A percentile compares a stretch with the other conserved stretches of the same genome.
These are phyloP conservation scores for Kwoniella shivajii DNA, from an alignment of 1,284 basidiomycete genomes.

Conservation along the genomic window DNA sequence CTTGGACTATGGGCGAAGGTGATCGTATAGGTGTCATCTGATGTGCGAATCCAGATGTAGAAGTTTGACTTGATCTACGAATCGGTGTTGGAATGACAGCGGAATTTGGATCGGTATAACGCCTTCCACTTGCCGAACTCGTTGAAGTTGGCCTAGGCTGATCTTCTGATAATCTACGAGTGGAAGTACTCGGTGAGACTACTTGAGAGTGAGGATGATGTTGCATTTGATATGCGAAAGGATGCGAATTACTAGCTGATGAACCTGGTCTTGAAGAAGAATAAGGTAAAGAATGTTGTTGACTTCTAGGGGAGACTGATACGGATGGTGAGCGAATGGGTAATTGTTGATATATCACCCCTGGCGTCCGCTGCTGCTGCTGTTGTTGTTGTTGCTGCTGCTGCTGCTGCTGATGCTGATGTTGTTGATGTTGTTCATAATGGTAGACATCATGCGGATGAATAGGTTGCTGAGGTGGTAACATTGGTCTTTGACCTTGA, in stretches of 20 bases:
- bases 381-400: no score
- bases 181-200: conserved; percentile 25
- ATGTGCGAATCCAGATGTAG: conserved; percentile 3
- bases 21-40: conserved; percentile 22
- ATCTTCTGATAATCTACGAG: conserved; percentile 23
- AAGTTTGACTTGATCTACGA: conserved; percentile 11
- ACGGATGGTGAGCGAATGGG: conserved; percentile 42
- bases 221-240: conserved; percentile 22
- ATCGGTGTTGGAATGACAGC: not conserved
- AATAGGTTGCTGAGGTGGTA: conserved; percentile 35
- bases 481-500: conserved; percentile 27
- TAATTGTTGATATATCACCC: conserved; percentile 10
- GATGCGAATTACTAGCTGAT: conserved; percentile 24
- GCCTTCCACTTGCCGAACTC: conserved; percentile 9
- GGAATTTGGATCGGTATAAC: conserved; percentile 4
- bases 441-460: conserved; percentile 22
- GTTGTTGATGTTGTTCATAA: conserved; percentile 17
- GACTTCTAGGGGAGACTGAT: conserved; percentile 42
- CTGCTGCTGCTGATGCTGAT: no score
- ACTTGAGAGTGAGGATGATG: conserved; percentile 16
- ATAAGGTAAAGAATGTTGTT: conserved; percentile 26
- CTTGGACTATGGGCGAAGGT: conserved; percentile 22
- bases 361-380: no score
- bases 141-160: conserved; percentile 17
- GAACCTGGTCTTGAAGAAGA: conserved; percentile 37